phyloP scores from a whole-genome alignment of 345 rosid species.

The Acer saccharum region DNA sequence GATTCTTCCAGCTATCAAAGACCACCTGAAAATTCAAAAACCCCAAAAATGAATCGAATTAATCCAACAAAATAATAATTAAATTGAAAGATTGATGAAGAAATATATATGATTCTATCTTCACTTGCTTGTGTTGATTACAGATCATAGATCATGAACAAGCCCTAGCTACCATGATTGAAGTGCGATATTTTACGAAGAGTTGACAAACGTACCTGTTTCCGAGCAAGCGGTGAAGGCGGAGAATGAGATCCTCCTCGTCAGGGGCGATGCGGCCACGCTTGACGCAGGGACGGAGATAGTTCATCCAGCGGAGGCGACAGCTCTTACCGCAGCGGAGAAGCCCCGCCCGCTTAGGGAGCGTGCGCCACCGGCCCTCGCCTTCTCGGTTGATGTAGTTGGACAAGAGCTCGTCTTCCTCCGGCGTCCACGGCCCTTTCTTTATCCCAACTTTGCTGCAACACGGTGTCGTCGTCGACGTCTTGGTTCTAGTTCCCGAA shows the following conservation, averaged over 20 bases:
- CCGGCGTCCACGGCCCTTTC: constrained; percentile 92
- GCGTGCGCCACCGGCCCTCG: constrained; percentile 80
- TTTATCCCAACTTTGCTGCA: constrained; percentile 74
- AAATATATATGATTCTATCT: no score
- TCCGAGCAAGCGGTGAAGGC: constrained; percentile 78
- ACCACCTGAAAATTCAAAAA: constrained; percentile 51
- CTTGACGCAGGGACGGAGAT: constrained; percentile 80
- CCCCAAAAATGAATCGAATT: no score
- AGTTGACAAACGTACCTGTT: constrained; percentile 41
- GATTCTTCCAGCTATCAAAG: constrained; percentile 85
- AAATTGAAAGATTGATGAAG: neutral
- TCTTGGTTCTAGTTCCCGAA: constrained; percentile 16
- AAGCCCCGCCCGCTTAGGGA: constrained; percentile 80
- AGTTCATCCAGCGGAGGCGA: constrained; percentile 95
- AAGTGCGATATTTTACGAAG: no score
- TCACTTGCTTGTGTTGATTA: neutral
- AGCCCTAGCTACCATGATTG: neutral
- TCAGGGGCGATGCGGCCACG: constrained; percentile 76
- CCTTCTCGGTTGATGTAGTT: constrained; percentile 71
- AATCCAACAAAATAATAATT: no score
- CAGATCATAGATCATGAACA: neutral
- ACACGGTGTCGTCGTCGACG: constrained; percentile 74
- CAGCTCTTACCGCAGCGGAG: constrained; percentile 91
- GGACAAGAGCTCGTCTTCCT: constrained; percentile 71
- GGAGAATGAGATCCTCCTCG: constrained; percentile 94